These are phyloP conservation scores for Miamiensis avidus DNA, from an alignment of 169 alveolate genomes.

Conservation along the genomic window DNA sequence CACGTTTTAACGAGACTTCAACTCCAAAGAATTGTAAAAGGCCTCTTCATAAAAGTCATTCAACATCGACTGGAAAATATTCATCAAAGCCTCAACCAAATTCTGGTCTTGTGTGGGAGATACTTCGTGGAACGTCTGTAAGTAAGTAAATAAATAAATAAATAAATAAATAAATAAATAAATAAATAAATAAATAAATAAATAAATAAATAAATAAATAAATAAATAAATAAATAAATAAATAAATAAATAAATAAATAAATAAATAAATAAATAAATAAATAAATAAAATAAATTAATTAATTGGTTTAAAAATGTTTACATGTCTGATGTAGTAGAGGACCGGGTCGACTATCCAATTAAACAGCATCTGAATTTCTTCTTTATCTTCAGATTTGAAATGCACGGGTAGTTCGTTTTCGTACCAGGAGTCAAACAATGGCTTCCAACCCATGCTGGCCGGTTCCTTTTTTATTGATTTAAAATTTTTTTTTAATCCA, in stretches of 20 bases:
- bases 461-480: slow-evolving; percentile 55
- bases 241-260: slow-evolving; percentile 61
- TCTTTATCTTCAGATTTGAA: slow-evolving; percentile 68
- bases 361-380: slow-evolving; percentile 70
- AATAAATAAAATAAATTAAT: slow-evolving; percentile 52
- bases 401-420: slow-evolving; percentile 56
- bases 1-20: slow-evolving; percentile 5
- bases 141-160: slow-evolving; percentile 59
- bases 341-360: slow-evolving; percentile 76
- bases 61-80: slow-evolving; percentile 53
- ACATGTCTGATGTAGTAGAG: slow-evolving; percentile 70
- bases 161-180: slow-evolving; percentile 59
- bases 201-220: slow-evolving; percentile 61
- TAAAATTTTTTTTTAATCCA: slow-evolving; percentile 63
- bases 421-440: slow-evolving; percentile 69
- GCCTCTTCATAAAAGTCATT: slow-evolving; percentile 74
- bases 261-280: slow-evolving; percentile 61
- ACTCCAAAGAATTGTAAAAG: slow-evolving; percentile 20
- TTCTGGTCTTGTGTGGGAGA: slow-evolving; percentile 82
- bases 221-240: slow-evolving; percentile 61
- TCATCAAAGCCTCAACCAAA: slow-evolving; percentile 65
- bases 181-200: slow-evolving; percentile 58
- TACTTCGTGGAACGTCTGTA: slow-evolving; percentile 70
- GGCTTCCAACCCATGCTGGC: slow-evolving; percentile 83
- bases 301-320: slow-evolving; percentile 60